These are phyloP conservation scores for Drechslerella dactyloides DNA, from an alignment of 2,329 filamentous ascomycete genomes.

Conservation along the genomic window DNA sequence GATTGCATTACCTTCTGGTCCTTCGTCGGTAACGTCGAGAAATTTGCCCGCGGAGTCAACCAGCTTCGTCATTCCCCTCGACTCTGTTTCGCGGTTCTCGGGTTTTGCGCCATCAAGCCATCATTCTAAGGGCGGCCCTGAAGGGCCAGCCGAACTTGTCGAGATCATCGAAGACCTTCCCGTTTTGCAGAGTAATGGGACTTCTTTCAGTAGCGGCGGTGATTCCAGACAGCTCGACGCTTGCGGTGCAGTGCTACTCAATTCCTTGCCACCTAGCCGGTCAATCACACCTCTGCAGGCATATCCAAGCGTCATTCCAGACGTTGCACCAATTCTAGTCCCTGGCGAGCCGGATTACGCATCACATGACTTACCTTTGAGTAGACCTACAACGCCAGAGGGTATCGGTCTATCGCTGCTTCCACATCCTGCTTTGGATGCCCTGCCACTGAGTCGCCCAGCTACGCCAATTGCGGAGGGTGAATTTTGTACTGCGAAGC, in stretches of 20 bases:
- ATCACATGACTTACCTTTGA: conserved; percentile 12
- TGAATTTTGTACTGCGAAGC: neutral
- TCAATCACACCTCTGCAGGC: neutral
- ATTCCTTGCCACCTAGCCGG: neutral
- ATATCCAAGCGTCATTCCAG: neutral
- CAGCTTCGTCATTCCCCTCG: neutral
- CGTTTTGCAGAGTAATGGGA: conserved; percentile 11
- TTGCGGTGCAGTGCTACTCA: neutral
- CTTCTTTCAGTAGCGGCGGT: conserved; percentile 6
- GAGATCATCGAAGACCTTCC: conserved; percentile 2
- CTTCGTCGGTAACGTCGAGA: conserved; percentile 9
- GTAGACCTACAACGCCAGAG: conserved; percentile 35
- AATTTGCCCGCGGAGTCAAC: neutral
- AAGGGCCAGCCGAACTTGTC: neutral
- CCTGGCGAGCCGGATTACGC: neutral
- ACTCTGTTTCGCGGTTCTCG: conserved; percentile 9
- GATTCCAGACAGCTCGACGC: neutral
- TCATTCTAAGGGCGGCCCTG: too few species aligned
- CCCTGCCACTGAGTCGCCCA: conserved; percentile 31
- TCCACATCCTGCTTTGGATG: neutral
- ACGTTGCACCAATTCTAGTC: neutral
- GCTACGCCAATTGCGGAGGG: conserved; percentile 7
- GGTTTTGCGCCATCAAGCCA: neutral
- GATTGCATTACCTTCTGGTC: conserved; percentile 10
- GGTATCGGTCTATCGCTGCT: neutral